Evolutionary conservation across 306 rosid species (phyloP), one percentile per base, ranked within the genome.

Genomic region (Vicia sativa): DNA sequence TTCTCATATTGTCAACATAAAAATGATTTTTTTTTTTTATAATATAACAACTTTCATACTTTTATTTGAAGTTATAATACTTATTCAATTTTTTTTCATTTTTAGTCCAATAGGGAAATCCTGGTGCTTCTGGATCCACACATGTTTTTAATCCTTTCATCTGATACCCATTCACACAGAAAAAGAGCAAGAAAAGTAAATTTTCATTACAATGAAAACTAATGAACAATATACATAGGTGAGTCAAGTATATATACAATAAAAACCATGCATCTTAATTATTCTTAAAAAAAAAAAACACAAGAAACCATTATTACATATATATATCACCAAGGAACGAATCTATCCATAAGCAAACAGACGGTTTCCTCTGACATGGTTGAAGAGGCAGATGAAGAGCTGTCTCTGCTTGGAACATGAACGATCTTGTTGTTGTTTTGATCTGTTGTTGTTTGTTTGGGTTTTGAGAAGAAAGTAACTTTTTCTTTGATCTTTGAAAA

Each of bases 301-400:
- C 10, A 61, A 61, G 31, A 21, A 56, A 8, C 34, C 21, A 53
- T 34, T 6, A 45, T 21, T 21, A 21, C n/a, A n/a, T 44, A 44
- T 6, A 31, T 15, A 1, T 0, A 69, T 86, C 83, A 93, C 79
- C 86, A 83, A 46, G 96, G 96, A 11, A 86, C 90, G 63, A 93
- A 90, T 1, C 97, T 89, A 75, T 93, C 96, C 90, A 90, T 87
- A 42, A 90, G 86, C 96, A 93, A 56, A 77, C 76, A 88, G 3
- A 90, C 73, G 0, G 89, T 85, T 28, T 85, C 78, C 49, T 93
- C 98, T 6, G 96, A 92, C 81, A 92, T 72, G 21, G 78, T 59
- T 46, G 65, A 70, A 16, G 31, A 25, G 35, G 4, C 9, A 60
- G 23, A 7, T 2, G 12, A 4, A 71, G 13, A 68, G 3, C 1